Evolutionary conservation across 306 rosid genomes (phyloP).

Genomic region (Lathyrus oleraceus): DNA sequence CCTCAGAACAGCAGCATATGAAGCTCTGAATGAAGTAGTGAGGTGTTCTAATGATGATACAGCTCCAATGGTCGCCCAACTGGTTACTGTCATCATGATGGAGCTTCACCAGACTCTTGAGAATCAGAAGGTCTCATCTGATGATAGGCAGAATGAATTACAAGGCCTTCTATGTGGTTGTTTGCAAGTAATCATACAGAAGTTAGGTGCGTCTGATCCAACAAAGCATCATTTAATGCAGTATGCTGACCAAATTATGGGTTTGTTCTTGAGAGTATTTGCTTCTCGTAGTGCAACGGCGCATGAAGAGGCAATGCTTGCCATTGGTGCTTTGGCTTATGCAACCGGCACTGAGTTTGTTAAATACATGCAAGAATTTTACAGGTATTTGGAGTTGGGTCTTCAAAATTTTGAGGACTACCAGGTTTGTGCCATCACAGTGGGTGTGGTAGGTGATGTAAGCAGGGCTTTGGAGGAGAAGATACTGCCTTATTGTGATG

Average conservation of each 20-base stretch:
- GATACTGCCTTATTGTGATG: slow-evolving; percentile 83
- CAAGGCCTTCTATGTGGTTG: slow-evolving; percentile 99
- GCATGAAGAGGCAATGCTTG: slow-evolving; percentile 98
- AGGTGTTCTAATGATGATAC: slow-evolving; percentile 92
- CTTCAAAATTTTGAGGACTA: slow-evolving; percentile 96
- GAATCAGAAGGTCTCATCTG: slow-evolving; percentile 65
- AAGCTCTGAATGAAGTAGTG: slow-evolving; percentile 89
- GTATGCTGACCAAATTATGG: slow-evolving; percentile 89
- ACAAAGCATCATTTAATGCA: slow-evolving; percentile 73
- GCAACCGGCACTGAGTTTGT: slow-evolving; percentile 74
- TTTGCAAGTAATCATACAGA: slow-evolving; percentile 91
- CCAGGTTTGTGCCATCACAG: slow-evolving; percentile 94
- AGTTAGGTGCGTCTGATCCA: slow-evolving; percentile 77
- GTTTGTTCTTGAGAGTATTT: slow-evolving; percentile 79
- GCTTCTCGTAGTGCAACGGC: slow-evolving; percentile 93
- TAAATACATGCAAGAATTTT: slow-evolving; percentile 83
- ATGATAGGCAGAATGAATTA: slow-evolving; percentile 83
- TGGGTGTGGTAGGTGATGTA: slow-evolving; percentile 91
- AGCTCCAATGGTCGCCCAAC: slow-evolving; percentile 74
- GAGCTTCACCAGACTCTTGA: slow-evolving; percentile 88
- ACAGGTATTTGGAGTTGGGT: slow-evolving; percentile 83
- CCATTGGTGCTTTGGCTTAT: slow-evolving; percentile 94
- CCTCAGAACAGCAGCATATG: slow-evolving; percentile 90
- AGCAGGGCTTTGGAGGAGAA: slow-evolving; percentile 92
- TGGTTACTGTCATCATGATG: slow-evolving; percentile 72